Percentiles rank a stretch among this genome's conserved stretches.
phyloP scores from a whole-genome alignment of 768 basidiomycete species.

The Chiua virens region DNA sequence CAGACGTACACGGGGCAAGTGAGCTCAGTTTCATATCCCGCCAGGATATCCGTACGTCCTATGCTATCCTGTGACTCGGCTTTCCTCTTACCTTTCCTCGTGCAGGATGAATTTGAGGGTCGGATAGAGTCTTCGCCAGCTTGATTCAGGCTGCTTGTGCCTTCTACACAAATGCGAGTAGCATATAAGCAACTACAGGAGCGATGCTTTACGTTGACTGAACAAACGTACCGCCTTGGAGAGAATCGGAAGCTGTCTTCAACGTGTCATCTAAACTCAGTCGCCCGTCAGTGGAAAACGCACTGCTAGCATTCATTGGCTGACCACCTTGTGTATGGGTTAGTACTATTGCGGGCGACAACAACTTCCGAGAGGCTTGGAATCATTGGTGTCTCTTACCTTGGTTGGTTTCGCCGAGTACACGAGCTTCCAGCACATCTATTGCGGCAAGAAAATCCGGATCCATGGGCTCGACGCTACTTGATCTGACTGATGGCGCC shows the following conservation, averaged over 20 bases:
- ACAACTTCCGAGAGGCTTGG: neutral
- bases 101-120: constrained; percentile 3
- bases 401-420: constrained; percentile 8
- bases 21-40: constrained; percentile 61
- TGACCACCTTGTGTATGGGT: constrained; percentile 6
- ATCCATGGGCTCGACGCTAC: constrained; percentile 22
- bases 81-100: constrained; percentile 48
- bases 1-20: constrained; percentile 68
- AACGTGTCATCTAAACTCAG: neutral
- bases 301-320: constrained; percentile 1
- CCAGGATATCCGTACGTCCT: constrained; percentile 35
- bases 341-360: neutral
- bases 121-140: constrained; percentile 3
- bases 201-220: neutral
- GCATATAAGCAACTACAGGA: neutral
- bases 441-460: constrained; percentile 36
- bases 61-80: constrained; percentile 24
- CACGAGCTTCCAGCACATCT: constrained; percentile 45
- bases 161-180: constrained; percentile 13
- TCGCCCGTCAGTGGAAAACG: neutral
- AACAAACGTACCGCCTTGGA: constrained; percentile 19
- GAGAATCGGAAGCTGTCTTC: neutral
- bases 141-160: neutral
- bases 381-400: constrained; percentile 8
- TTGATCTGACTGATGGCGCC: constrained; percentile 2